Conservation (phyloP, 1,284 basidiomycete genomes). For the Entoloma clypeatum region DNA sequence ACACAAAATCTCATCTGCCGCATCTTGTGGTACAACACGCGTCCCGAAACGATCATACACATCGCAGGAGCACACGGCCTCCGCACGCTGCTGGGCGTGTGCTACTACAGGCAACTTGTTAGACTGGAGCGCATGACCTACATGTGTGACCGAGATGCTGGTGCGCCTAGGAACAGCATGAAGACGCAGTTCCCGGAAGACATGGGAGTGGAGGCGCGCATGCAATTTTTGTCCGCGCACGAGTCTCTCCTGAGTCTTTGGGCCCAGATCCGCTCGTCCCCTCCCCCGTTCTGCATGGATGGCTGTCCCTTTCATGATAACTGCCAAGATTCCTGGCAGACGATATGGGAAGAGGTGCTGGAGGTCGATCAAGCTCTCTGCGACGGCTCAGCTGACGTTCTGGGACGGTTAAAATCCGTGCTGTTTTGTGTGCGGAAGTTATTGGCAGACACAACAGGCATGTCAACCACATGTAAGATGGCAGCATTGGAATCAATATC, state of each 20-base stretch:
- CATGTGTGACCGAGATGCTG: conserved; percentile 8
- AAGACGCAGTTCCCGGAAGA: conserved; percentile 27
- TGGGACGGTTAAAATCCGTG: conserved; percentile 37
- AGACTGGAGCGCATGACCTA: conserved; percentile 25
- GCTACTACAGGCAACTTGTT: conserved; percentile 39
- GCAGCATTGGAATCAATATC: conserved; percentile 39
- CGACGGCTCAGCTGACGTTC: conserved; percentile 34
- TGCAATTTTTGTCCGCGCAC: conserved; percentile 36
- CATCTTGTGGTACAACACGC: conserved; percentile 36
- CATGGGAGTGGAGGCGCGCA: conserved; percentile 29
- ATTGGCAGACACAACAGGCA: conserved; percentile 27
- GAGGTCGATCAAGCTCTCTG: conserved; percentile 22
- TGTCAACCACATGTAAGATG: conserved; percentile 37
- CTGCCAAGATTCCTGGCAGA: conserved; percentile 33
- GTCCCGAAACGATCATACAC: conserved; percentile 30
- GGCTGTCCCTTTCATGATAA: conserved; percentile 28
- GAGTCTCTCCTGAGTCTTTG: conserved; percentile 34
- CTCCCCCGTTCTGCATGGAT: conserved; percentile 27
- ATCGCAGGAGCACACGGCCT: conserved; percentile 32
- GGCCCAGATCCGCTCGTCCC: conserved; percentile 30
- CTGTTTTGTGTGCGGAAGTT: conserved; percentile 36
- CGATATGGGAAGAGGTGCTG: conserved; percentile 31
- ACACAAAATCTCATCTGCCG: conserved; percentile 34
- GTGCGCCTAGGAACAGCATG: conserved; percentile 7
- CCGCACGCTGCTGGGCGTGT: conserved; percentile 33